These are phyloP conservation scores for Colletotrichum euphorbiae DNA, from an alignment of 2,329 filamentous ascomycete species.

Conservation along the genomic window DNA sequence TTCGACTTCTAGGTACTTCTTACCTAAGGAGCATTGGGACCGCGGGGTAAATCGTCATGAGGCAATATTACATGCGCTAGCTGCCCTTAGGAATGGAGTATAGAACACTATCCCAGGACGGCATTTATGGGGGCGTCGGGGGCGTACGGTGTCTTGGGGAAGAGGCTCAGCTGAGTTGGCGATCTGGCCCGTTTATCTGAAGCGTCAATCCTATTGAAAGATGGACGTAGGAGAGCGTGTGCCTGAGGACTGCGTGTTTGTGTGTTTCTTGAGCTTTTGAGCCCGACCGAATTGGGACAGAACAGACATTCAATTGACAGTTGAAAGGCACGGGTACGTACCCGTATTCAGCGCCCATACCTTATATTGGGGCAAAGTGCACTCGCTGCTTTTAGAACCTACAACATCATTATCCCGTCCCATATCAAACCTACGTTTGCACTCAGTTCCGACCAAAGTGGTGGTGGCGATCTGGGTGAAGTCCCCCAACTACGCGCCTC, in stretches of 20 bases:
- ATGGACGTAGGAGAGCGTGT: background rate
- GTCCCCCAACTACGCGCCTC: background rate
- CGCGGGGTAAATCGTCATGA: conserved; percentile 7
- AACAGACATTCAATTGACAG: conserved; percentile 18
- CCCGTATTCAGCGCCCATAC: too few species aligned
- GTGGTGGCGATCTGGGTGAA: conserved; percentile 6
- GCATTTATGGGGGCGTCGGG: conserved; percentile 7
- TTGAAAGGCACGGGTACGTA: too few species aligned
- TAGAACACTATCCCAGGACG: conserved; percentile 32
- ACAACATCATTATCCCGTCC: too few species aligned
- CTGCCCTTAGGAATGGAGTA: conserved; percentile 31
- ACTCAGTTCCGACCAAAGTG: too few species aligned
- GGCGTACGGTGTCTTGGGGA: background rate
- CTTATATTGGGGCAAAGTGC: too few species aligned
- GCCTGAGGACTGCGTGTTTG: conserved; percentile 2
- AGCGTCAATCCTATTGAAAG: conserved; percentile 1
- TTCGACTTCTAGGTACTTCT: conserved; percentile 24
- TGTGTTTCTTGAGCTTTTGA: background rate
- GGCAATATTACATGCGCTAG: conserved; percentile 10
- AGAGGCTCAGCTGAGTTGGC: background rate
- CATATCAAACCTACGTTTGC: too few species aligned
- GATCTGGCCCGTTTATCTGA: conserved; percentile 26
- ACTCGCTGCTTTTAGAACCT: too few species aligned
- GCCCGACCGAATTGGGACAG: conserved; percentile 3
- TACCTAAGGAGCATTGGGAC: conserved; percentile 17